Evolutionary conservation across 2,329 filamentous ascomycete genomes (phyloP).

Genomic region (Endoconidiophora laricicola): DNA sequence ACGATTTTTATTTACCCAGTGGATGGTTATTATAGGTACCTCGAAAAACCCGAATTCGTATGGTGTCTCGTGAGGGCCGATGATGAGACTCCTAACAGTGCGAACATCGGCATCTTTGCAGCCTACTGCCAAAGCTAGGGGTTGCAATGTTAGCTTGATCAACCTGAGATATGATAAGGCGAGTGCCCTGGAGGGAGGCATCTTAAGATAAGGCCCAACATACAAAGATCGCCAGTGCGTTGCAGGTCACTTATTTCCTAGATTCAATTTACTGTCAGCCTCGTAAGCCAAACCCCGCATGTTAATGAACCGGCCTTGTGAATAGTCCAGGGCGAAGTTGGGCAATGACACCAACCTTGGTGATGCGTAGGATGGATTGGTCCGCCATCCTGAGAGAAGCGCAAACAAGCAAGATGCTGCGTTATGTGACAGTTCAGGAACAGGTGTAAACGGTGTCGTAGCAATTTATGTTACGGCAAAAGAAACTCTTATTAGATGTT

Average conservation of each 20-base stretch:
- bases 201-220: constrained; percentile 19
- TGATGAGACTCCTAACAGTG: constrained; percentile 70
- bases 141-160: not conserved
- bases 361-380: constrained; percentile 77
- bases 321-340: not conserved
- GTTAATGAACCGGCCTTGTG: not conserved
- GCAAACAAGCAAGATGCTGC: not conserved
- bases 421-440: not conserved
- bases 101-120: constrained; percentile 80
- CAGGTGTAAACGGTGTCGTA: too few relatives aligned
- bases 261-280: constrained; percentile 7
- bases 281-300: constrained; percentile 4
- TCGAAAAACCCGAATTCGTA: constrained; percentile 98
- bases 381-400: constrained; percentile 45
- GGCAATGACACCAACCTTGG: constrained; percentile 41
- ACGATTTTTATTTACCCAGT: not conserved
- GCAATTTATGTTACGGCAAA: too few relatives aligned
- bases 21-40: constrained; percentile 31
- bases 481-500: too few relatives aligned
- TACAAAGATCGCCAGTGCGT: constrained; percentile 69
- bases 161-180: not conserved
- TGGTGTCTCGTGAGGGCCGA: constrained; percentile 83
- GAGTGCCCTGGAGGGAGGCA: not conserved
- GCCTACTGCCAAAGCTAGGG: constrained; percentile 63
- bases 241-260: constrained; percentile 79